These are phyloP conservation scores for Spinacia oleracea DNA, from an alignment of 179 eudicot species.

Conservation along the genomic window DNA sequence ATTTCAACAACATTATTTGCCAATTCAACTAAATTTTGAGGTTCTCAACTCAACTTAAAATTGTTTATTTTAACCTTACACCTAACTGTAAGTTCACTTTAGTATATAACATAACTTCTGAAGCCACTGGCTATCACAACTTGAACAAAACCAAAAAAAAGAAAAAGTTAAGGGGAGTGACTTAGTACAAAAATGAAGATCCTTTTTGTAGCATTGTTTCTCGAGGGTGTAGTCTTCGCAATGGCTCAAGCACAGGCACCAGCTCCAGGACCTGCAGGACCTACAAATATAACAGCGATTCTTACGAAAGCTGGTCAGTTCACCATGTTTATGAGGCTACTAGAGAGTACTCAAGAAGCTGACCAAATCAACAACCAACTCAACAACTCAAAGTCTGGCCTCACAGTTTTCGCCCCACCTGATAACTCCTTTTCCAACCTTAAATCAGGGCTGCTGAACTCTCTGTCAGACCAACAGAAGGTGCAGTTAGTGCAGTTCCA, in stretches of 20 bases:
- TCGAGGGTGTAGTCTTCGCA: slow-evolving; percentile 29
- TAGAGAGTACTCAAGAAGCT: slow-evolving; percentile 52
- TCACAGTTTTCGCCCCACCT: slow-evolving; percentile 82
- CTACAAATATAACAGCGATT: slow-evolving; percentile 67
- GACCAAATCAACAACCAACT: slow-evolving; percentile 73
- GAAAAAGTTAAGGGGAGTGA: background rate
- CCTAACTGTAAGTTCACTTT: slow-evolving; percentile 18
- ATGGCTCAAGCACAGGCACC: slow-evolving; percentile 48
- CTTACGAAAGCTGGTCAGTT: slow-evolving; percentile 76
- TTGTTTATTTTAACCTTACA: slow-evolving; percentile 11
- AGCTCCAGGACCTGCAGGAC: slow-evolving; percentile 75
- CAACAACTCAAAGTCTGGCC: slow-evolving; percentile 71
- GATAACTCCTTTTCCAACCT: slow-evolving; percentile 79
- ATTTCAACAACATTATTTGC: slow-evolving; percentile 23
- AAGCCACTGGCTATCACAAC: background rate
- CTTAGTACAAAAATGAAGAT: slow-evolving; percentile 18
- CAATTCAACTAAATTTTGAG: slow-evolving; percentile 2
- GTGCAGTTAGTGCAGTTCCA: slow-evolving; percentile 70
- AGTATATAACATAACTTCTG: background rate
- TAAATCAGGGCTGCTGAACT: slow-evolving; percentile 66
- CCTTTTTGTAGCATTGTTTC: slow-evolving; percentile 23
- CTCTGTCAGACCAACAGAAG: slow-evolving; percentile 70
- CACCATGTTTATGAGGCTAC: slow-evolving; percentile 64
- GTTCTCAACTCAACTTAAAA: slow-evolving; percentile 12
- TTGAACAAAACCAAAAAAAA: background rate